phyloP scores from a whole-genome alignment of 2,329 filamentous ascomycete species.

The Chrysoporthe austroafricana region DNA sequence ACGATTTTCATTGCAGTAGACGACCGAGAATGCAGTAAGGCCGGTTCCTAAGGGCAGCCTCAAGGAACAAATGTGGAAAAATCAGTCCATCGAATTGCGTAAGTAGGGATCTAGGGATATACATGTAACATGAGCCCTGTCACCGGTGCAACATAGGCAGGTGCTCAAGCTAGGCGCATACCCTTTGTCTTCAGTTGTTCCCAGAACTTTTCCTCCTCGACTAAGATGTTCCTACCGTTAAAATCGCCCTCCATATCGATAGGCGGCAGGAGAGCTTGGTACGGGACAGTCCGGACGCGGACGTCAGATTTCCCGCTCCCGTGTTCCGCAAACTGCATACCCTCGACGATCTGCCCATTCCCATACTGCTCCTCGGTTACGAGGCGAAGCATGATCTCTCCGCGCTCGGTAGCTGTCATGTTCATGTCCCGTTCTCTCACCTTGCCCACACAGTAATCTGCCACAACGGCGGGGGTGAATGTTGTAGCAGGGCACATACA shows the following conservation, averaged over 20 bases:
- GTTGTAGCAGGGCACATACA: constrained; percentile 28
- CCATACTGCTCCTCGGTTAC: constrained; percentile 25
- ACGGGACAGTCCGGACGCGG: constrained; percentile 21
- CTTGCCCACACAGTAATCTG: constrained; percentile 24
- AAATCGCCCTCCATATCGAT: constrained; percentile 26
- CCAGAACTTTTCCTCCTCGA: constrained; percentile 29
- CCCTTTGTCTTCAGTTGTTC: constrained; percentile 28
- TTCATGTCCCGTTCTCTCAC: constrained; percentile 26
- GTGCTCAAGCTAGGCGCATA: background rate
- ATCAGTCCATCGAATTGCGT: background rate
- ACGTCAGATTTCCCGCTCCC: constrained; percentile 22
- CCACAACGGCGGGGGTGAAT: constrained; percentile 23
- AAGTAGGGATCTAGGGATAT: background rate
- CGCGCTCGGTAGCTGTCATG: constrained; percentile 26
- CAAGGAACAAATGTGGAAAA: background rate
- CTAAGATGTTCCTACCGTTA: constrained; percentile 29
- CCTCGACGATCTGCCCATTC: constrained; percentile 25
- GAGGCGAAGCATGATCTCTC: constrained; percentile 23
- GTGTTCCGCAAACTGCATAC: constrained; percentile 23
- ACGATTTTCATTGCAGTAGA: background rate
- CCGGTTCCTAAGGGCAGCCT: background rate
- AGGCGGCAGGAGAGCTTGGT: constrained; percentile 22
- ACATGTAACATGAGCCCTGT: background rate
- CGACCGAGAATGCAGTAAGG: background rate
- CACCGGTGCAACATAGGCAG: background rate